Evolutionary conservation across 306 rosid genomes (phyloP).

Genomic region (Crotalaria pallida): DNA sequence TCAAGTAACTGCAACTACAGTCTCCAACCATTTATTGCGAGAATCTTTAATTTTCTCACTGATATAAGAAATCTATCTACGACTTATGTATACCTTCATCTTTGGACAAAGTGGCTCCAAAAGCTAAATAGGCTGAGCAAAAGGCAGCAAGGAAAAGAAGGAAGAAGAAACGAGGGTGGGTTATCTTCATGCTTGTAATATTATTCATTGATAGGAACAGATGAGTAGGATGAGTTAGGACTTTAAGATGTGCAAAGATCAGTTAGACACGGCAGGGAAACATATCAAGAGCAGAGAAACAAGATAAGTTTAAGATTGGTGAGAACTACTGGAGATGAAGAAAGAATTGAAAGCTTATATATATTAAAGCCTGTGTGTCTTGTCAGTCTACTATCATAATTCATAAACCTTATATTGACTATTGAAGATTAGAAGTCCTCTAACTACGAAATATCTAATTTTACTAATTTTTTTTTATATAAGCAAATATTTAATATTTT

Average conservation of each 20-base stretch:
- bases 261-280: too few species aligned
- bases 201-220: not conserved
- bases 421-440: too few species aligned
- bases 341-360: not conserved
- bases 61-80: not conserved
- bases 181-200: not conserved
- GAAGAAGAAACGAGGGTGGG: not conserved
- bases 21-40: too few species aligned
- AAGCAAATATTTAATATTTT: too few species aligned
- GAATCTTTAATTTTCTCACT: not conserved
- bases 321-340: not conserved
- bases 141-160: not conserved
- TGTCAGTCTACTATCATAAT: too few species aligned
- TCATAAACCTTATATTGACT: too few species aligned
- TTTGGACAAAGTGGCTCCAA: slow-evolving; percentile 22
- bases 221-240: not conserved
- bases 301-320: not conserved
- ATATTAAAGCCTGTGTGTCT: too few species aligned
- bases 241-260: too few species aligned
- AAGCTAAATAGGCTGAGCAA: slow-evolving; percentile 14
- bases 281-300: too few species aligned
- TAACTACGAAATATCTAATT: too few species aligned
- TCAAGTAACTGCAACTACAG: too few species aligned
- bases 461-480: too few species aligned
- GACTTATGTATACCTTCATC: slow-evolving; percentile 29